These are phyloP conservation scores for Panicum miliaceum DNA, from an alignment of 176 grass and related monocot species.

Conservation along the genomic window DNA sequence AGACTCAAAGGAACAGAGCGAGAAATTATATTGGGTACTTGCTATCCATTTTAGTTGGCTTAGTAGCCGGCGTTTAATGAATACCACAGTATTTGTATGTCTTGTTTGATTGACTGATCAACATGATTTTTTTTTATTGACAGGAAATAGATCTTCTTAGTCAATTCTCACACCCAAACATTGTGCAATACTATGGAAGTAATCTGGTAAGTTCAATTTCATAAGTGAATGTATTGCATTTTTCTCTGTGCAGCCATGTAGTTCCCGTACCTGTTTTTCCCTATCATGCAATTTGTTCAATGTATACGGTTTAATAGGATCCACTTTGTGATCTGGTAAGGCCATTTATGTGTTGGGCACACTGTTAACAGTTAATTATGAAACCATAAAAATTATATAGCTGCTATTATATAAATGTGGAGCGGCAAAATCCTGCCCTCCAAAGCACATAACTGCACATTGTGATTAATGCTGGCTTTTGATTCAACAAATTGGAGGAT, in stretches of 20 bases:
- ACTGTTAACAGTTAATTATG: too few relatives aligned
- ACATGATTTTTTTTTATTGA: conserved; percentile 16
- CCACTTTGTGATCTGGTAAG: too few relatives aligned
- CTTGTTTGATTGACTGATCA: conserved; percentile 8
- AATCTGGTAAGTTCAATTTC: conserved; percentile 56
- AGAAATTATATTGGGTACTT: conserved; percentile 59
- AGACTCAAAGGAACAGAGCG: conserved; percentile 70
- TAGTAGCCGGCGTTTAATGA: not conserved
- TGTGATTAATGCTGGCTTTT: too few relatives aligned
- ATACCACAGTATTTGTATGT: not conserved
- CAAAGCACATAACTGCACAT: too few relatives aligned
- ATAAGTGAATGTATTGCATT: not conserved
- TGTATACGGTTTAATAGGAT: too few relatives aligned
- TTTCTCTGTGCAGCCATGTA: too few relatives aligned
- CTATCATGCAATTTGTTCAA: not conserved
- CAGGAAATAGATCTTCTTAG: conserved; percentile 73
- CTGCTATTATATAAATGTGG: too few relatives aligned
- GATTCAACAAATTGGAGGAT: too few relatives aligned
- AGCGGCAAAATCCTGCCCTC: too few relatives aligned
- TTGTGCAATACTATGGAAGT: conserved; percentile 72
- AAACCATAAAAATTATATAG: too few relatives aligned
- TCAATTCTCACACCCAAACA: conserved; percentile 64
- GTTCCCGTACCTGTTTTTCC: too few relatives aligned
- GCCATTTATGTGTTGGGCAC: too few relatives aligned
- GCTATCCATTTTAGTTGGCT: not conserved